phyloP scores from a whole-genome alignment of 139 green algal genomes.

The Deuterostichococcus epilithicus region DNA sequence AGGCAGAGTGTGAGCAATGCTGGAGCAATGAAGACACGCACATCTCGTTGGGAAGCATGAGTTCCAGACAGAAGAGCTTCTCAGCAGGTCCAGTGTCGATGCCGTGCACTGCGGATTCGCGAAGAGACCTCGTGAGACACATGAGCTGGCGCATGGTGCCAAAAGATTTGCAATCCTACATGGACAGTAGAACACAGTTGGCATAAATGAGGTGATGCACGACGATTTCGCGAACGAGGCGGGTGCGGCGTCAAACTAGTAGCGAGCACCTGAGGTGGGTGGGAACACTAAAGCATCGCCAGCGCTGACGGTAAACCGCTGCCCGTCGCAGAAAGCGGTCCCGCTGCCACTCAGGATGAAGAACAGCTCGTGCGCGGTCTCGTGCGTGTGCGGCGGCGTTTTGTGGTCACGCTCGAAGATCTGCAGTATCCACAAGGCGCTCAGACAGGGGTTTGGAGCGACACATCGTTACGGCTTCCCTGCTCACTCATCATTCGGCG shows the following conservation, averaged over 20 bases:
- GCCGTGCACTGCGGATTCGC: slow-evolving; percentile 46
- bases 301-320: slow-evolving; percentile 40
- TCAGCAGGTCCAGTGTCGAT: slow-evolving; percentile 55
- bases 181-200: too few species aligned
- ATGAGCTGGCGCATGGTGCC: too few species aligned
- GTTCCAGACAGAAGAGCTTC: slow-evolving; percentile 55
- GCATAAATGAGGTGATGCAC: too few species aligned
- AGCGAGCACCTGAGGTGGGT: slow-evolving; percentile 31
- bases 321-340: slow-evolving; percentile 50
- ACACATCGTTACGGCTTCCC: too few species aligned
- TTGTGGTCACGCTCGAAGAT: slow-evolving; percentile 69
- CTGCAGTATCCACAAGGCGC: not conserved
- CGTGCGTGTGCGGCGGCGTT: slow-evolving; percentile 59
- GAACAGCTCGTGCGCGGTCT: slow-evolving; percentile 75
- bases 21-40: too few species aligned
- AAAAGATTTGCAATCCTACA: too few species aligned
- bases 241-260: too few species aligned
- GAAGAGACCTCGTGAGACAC: too few species aligned
- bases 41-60: slow-evolving; percentile 86
- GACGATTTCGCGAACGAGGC: too few species aligned
- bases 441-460: too few species aligned
- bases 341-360: slow-evolving; percentile 73
- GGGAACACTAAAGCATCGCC: slow-evolving; percentile 78
- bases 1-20: too few species aligned
- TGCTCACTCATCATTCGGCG: too few species aligned